A percentile compares a stretch with the other conserved stretches of the same genome.
Evolutionary conservation across 257 asterid species (phyloP).

Genomic region (Paraleonurus japonicus): DNA sequence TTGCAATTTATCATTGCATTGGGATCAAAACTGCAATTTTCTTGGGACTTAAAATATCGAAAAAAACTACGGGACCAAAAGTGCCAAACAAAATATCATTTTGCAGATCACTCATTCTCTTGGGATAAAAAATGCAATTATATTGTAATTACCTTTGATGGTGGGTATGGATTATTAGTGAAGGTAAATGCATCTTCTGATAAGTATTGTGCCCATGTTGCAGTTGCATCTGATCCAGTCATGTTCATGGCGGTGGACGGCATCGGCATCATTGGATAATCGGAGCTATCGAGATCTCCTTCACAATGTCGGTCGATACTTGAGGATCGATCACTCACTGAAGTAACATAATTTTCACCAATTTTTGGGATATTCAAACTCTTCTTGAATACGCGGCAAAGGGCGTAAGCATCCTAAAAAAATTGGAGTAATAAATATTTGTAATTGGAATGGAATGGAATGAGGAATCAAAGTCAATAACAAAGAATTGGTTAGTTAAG

Average conservation of each 20-base stretch:
- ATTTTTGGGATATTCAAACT: conserved; percentile 64
- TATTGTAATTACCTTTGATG: conserved; percentile 96
- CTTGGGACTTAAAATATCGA: too few species aligned
- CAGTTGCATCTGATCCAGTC: conserved; percentile 40
- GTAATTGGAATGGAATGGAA: too few species aligned
- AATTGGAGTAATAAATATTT: too few species aligned
- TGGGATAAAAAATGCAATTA: too few species aligned
- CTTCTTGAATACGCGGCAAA: conserved; percentile 94
- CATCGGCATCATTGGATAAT: conserved; percentile 39
- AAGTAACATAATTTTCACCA: conserved; percentile 47
- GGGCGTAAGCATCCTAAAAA: conserved; percentile 83
- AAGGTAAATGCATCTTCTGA: conserved; percentile 71
- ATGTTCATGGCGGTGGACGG: conserved; percentile 39
- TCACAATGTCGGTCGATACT: conserved; percentile 54
- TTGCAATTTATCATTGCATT: too few species aligned
- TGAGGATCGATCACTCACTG: conserved; percentile 57
- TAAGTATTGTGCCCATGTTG: conserved; percentile 73
- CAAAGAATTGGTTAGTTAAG: too few species aligned
- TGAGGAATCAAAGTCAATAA: too few species aligned
- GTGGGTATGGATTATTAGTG: conserved; percentile 46
- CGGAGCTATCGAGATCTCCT: conserved; percentile 50
- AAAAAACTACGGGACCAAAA: too few species aligned
- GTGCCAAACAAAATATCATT: too few species aligned
- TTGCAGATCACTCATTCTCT: too few species aligned
- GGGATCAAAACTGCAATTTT: too few species aligned